Evolutionary conservation across 2,329 filamentous ascomycete species (phyloP).

Genomic region (Ascochyta viciae-villosae): DNA sequence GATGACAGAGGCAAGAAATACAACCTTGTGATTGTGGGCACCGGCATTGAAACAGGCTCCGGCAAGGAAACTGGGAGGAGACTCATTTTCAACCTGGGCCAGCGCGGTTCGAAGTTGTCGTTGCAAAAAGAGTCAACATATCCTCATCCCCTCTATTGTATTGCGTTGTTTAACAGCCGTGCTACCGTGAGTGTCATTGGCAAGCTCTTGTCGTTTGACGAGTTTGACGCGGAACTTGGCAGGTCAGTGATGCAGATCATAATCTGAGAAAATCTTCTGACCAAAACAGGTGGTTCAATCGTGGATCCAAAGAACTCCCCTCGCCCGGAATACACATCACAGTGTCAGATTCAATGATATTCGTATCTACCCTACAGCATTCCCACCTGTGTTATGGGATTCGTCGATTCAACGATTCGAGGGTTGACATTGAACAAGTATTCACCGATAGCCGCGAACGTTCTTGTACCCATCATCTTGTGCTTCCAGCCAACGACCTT

Average conservation of each 20-base stretch:
- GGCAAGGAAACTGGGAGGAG: slow-evolving; percentile 37
- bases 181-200: slow-evolving; percentile 38
- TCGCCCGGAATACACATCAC: slow-evolving; percentile 61
- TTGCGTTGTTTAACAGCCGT: slow-evolving; percentile 36
- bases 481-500: slow-evolving; percentile 20
- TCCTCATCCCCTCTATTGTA: slow-evolving; percentile 41
- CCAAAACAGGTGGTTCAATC: slow-evolving; percentile 49
- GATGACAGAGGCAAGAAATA: slow-evolving; percentile 63
- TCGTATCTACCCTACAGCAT: slow-evolving; percentile 62
- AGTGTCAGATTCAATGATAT: slow-evolving; percentile 55
- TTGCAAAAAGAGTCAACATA: slow-evolving; percentile 51
- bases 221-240: slow-evolving; percentile 33
- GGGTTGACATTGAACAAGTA: slow-evolving; percentile 28
- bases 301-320: slow-evolving; percentile 51
- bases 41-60: slow-evolving; percentile 36
- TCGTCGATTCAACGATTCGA: slow-evolving; percentile 38
- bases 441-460: slow-evolving; percentile 44
- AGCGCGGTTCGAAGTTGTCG: slow-evolving; percentile 58
- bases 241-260: slow-evolving; percentile 19
- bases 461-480: slow-evolving; percentile 35
- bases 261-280: neutral
- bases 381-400: slow-evolving; percentile 59
- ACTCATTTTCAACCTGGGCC: slow-evolving; percentile 38
- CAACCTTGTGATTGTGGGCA: slow-evolving; percentile 68
- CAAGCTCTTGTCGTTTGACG: slow-evolving; percentile 36